Base-by-base conservation (phyloP, 108 stramenopile species). In the Cylindrotheca fusiformis region DNA sequence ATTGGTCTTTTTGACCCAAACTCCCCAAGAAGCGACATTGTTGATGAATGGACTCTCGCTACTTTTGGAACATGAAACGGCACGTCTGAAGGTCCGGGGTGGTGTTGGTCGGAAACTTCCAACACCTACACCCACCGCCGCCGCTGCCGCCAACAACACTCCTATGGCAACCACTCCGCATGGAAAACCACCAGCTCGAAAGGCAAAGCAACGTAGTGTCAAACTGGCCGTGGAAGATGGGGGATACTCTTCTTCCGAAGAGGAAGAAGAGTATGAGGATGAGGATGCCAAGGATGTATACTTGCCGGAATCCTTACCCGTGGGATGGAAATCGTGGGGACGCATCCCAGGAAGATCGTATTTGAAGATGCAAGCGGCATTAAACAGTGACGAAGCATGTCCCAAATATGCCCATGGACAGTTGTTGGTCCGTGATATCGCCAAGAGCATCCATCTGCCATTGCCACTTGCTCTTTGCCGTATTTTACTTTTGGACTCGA, bases 31-130 rank as follows among this genome's bases (percentile, higher is more conserved):
- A 65, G 87, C 91, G 0, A 78, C 82, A 55, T 56, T 93, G 18
- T 67, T 93, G 10, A 66, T 86, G 26, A 86, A 85, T 52, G 91
- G 88, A 22, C 55, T 93, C 36, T 87, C 84, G 36, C 27, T 93
- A 14, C 60, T 93, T 28, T 60, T 93, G 47, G 91, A 93, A 60
- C 70, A 79, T 6, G 91, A 93, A 74, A 84, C 86, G 25, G 72
- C 80, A 32, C 82, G 88, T 23, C 54, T 87, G 36, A 80, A 86
- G 27, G 71, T 86, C 5, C 71, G 91, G 47, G 91, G 91, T 46
- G 88, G 91, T 32, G 46, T 21, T 8, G 32, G 32, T 53, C 24
- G 60, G 46, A 60, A 48, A 23, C n/a, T 62, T 44, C 17, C 24
- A 23, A 28, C 77, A 19, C 25, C 77, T 21, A 67, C 74, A 18